These are phyloP conservation scores for Lasiodiplodia sp. DNA, from an alignment of 2,329 filamentous ascomycete species.

Conservation along the genomic window DNA sequence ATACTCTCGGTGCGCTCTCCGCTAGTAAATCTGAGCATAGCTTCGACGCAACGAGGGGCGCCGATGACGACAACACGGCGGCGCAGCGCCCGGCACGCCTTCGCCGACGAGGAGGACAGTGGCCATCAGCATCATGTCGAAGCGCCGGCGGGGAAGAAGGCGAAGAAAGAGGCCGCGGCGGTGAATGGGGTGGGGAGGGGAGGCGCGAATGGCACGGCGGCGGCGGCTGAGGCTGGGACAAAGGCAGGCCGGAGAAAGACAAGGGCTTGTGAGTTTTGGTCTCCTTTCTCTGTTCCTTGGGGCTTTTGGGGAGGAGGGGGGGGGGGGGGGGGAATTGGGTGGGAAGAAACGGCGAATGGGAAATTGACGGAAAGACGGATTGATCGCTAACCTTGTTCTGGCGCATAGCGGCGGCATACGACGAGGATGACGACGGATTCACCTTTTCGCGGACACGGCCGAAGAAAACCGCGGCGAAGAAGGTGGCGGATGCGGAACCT, in stretches of 20 bases:
- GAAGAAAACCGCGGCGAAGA: slow-evolving; percentile 41
- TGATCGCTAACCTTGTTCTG: slow-evolving; percentile 31
- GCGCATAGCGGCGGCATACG: slow-evolving; percentile 46
- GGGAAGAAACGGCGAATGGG: slow-evolving; percentile 23
- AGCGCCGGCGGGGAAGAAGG: slow-evolving; percentile 53
- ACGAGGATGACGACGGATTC: slow-evolving; percentile 58
- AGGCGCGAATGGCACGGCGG: slow-evolving; percentile 38
- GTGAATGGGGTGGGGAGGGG: background rate
- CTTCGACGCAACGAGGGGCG: slow-evolving; percentile 50
- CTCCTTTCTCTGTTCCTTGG: background rate
- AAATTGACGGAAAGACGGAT: background rate
- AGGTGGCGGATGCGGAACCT: slow-evolving; percentile 34
- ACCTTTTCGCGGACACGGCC: slow-evolving; percentile 50
- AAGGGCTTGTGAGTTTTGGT: slow-evolving; percentile 41
- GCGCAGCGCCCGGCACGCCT: slow-evolving; percentile 55
- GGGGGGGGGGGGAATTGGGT: background rate
- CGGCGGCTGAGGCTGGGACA: slow-evolving; percentile 32
- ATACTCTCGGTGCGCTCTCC: slow-evolving; percentile 45
- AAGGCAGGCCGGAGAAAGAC: slow-evolving; percentile 45
- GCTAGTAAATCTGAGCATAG: slow-evolving; percentile 57
- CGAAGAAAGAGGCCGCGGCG: slow-evolving; percentile 37
- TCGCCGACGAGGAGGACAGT: slow-evolving; percentile 40
- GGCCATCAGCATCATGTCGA: slow-evolving; percentile 42
- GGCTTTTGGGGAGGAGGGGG: too few species aligned
- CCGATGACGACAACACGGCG: slow-evolving; percentile 48